Evolutionary conservation across 106 monocot genomes (phyloP), one percentile per base, ranked within the genome.

Genomic region (Xerophyta viscosa): DNA sequence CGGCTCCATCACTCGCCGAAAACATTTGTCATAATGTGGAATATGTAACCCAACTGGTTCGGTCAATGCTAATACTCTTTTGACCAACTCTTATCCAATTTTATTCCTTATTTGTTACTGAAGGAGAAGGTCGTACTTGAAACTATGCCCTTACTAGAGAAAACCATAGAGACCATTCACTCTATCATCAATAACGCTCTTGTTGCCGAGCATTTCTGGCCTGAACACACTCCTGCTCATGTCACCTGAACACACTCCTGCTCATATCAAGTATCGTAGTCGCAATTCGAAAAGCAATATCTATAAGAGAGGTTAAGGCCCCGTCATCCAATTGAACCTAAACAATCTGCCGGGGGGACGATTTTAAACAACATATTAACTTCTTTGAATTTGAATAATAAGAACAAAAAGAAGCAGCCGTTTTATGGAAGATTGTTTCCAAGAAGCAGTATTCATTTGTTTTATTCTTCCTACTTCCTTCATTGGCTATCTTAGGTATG

Each of bases 401-500:
- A 27, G 23, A 25, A 3, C 24, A 15, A 13, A 30, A 18, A 37
- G 2, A 21, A 48, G 48, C 36, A 27, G 17, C 71, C 83, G 2
- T 78, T 78, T 52, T 72, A 75, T 22, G 46, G 47, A 3, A 67
- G 70, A 44, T 61, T 84, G 25, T 78, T 84, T 20, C 67, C 71
- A 0, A 0, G 20, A 0, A 37, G 54, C 0, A 79, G 75, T 36
- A 36, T 84, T 18, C 75, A 84, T 15, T 61, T 78, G 7, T 43
- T 84, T 10, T 67, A 71, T 60, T 84, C 75, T 22, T 66, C 79
- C 1, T 52, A 53, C 18, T 41, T 66, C 24, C 71, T 74, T 31
- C 54, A 58, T 23, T 84, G 73, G 74, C 63, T 74, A n/a, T 78
- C 74, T 14, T 47, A 78, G 83, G 78, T 69, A 44, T n/a, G n/a